phyloP scores from a whole-genome alignment of 2,329 filamentous ascomycete species.

The Geosmithia flava region DNA sequence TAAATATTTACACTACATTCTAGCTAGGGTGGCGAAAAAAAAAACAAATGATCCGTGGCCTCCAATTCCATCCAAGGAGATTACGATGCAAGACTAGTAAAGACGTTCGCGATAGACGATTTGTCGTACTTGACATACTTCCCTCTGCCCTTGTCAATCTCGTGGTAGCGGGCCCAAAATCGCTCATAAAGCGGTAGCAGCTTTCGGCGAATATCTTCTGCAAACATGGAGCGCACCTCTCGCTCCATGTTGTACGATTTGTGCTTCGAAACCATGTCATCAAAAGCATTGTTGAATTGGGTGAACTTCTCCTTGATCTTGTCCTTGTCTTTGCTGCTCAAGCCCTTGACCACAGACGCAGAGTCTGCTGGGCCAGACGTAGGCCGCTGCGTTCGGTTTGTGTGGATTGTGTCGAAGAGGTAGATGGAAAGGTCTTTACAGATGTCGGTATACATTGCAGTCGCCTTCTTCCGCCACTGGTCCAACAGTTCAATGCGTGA shows the following conservation, averaged over 20 bases:
- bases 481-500: constrained; percentile 58
- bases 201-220: constrained; percentile 76
- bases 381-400: constrained; percentile 61
- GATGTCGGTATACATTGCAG: constrained; percentile 67
- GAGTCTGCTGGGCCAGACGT: constrained; percentile 69
- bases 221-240: constrained; percentile 72
- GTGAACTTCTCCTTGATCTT: constrained; percentile 94
- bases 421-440: constrained; percentile 82
- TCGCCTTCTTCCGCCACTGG: constrained; percentile 77
- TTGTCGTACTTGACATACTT: constrained; percentile 99
- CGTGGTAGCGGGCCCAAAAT: constrained; percentile 96
- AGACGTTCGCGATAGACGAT: constrained; percentile 57
- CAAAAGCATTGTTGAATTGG: constrained; percentile 80
- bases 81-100: constrained; percentile 33
- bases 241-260: constrained; percentile 80
- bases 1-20: too few species aligned
- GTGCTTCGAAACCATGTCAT: constrained; percentile 75
- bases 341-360: constrained; percentile 67
- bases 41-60: neutral
- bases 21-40: neutral
- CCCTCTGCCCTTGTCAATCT: constrained; percentile 93
- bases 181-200: constrained; percentile 89
- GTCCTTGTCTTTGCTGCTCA: constrained; percentile 87
- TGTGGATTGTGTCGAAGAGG: constrained; percentile 86
- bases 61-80: neutral